Percentiles rank a stretch among this genome's conserved stretches.
Conservation (phyloP, 257 asterid species). For the Thymus mandschuricus region DNA sequence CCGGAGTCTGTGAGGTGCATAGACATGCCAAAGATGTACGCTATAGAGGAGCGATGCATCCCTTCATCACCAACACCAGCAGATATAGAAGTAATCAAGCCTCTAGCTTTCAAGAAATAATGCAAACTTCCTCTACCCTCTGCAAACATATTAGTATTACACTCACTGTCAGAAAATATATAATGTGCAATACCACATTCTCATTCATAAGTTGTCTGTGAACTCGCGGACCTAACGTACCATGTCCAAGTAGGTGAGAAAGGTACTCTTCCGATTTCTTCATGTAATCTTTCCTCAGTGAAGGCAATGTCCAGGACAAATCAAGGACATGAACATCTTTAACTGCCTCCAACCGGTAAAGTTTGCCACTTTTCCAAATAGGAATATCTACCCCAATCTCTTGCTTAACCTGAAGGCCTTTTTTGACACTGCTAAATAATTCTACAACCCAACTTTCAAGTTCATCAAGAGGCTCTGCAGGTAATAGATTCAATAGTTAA, state of each 20-base stretch:
- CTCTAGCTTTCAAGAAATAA: slow-evolving; percentile 79
- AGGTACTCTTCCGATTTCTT: slow-evolving; percentile 93
- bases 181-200: slow-evolving; percentile 21
- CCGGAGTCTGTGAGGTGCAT: slow-evolving; percentile 91
- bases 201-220: slow-evolving; percentile 8
- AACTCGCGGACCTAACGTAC: slow-evolving; percentile 48
- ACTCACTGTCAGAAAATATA: slow-evolving; percentile 28
- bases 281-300: slow-evolving; percentile 74
- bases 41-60: slow-evolving; percentile 76
- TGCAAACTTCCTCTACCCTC: slow-evolving; percentile 98
- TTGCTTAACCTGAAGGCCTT: slow-evolving; percentile 58
- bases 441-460: slow-evolving; percentile 92
- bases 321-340: slow-evolving; percentile 94
- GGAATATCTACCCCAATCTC: slow-evolving; percentile 55
- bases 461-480: slow-evolving; percentile 80
- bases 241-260: slow-evolving; percentile 96
- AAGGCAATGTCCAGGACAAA: slow-evolving; percentile 90
- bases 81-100: slow-evolving; percentile 85
- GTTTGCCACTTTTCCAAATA: slow-evolving; percentile 83
- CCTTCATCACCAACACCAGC: slow-evolving; percentile 99
- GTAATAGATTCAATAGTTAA: slow-evolving; percentile 33
- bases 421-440: slow-evolving; percentile 73
- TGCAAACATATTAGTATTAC: slow-evolving; percentile 47
- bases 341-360: slow-evolving; percentile 88
- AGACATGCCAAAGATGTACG: slow-evolving; percentile 91